Evolutionary conservation across 805 yeast species (phyloP).

Genomic region (Tetrapisispora fleetii): DNA sequence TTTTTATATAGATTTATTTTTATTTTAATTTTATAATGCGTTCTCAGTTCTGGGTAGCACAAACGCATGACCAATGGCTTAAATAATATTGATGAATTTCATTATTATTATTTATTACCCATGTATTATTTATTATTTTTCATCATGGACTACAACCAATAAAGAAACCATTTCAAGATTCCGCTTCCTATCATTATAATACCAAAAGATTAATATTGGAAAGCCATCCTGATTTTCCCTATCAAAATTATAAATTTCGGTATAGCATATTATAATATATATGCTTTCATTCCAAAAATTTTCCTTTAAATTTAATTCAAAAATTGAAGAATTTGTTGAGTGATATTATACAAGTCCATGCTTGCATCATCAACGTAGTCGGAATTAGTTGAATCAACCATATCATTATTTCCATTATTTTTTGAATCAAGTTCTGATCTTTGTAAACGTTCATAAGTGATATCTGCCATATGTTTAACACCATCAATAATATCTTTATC

Average conservation of each 20-base stretch:
- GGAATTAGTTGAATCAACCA: constrained; percentile 15
- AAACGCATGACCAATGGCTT: neutral
- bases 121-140: neutral
- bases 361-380: constrained; percentile 52
- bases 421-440: constrained; percentile 17
- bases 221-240: neutral
- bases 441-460: constrained; percentile 27
- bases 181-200: neutral
- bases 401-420: constrained; percentile 10
- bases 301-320: constrained; percentile 11
- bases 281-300: neutral
- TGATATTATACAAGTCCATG: constrained; percentile 52
- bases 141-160: neutral
- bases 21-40: constrained; percentile 1
- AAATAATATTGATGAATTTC: neutral
- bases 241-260: neutral
- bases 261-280: neutral
- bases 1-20: neutral
- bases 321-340: constrained; percentile 55
- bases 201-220: neutral
- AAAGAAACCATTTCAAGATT: neutral
- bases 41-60: neutral
- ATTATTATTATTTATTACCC: neutral
- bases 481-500: constrained; percentile 45
- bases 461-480: constrained; percentile 38